These are phyloP conservation scores for Scheffersomyces insectosa DNA, from an alignment of 1,139 yeast genomes.

Conservation along the genomic window DNA sequence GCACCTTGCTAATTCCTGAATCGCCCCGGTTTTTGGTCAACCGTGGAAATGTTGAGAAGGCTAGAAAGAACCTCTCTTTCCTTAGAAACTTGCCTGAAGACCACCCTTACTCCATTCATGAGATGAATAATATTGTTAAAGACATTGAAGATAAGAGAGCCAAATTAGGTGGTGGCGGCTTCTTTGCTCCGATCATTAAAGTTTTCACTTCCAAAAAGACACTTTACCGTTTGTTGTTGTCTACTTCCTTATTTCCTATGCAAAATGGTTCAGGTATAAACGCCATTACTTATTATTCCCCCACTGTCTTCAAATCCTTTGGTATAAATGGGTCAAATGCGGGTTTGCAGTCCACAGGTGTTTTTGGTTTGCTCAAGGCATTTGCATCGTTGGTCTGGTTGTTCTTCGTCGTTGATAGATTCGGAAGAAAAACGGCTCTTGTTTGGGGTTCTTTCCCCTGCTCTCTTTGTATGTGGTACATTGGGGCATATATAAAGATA, in stretches of 20 bases:
- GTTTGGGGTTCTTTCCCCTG: constrained; percentile 44
- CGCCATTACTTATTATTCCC: constrained; percentile 36
- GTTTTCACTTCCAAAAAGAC: constrained; percentile 22
- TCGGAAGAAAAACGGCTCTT: constrained; percentile 51
- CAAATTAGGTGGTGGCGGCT: constrained; percentile 21
- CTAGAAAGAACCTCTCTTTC: constrained; percentile 31
- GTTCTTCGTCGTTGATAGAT: constrained; percentile 43
- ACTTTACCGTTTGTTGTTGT: constrained; percentile 27
- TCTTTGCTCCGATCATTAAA: constrained; percentile 27
- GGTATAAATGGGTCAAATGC: constrained; percentile 36
- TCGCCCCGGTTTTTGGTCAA: constrained; percentile 50
- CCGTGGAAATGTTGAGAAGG: constrained; percentile 34
- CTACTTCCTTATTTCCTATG: constrained; percentile 31
- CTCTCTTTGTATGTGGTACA: constrained; percentile 49
- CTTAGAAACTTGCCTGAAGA: constrained; percentile 25
- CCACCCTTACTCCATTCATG: constrained; percentile 28
- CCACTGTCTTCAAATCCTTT: constrained; percentile 31
- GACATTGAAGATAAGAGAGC: constrained; percentile 23
- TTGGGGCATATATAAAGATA: constrained; percentile 49
- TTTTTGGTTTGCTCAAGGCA: constrained; percentile 55
- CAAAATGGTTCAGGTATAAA: constrained; percentile 38
- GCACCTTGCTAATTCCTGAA: constrained; percentile 43
- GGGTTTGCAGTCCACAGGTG: constrained; percentile 57
- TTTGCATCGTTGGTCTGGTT: constrained; percentile 45
- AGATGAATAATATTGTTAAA: constrained; percentile 21